Evolutionary conservation across 495 filamentous ascomycete species (phyloP).

Genomic region (Penicillium simplicissimum): DNA sequence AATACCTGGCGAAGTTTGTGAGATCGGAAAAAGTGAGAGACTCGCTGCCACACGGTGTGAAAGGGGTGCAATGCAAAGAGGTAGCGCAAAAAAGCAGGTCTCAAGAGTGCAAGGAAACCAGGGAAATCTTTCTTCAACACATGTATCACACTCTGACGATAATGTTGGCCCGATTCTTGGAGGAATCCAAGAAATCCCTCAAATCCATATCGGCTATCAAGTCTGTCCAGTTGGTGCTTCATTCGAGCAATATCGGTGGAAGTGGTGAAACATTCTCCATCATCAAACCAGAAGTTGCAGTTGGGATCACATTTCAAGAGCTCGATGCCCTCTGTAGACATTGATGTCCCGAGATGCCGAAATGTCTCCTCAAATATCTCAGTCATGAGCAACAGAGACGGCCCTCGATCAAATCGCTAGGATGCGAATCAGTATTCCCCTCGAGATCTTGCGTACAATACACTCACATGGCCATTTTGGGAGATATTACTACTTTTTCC

Average conservation of each 20-base stretch:
- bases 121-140: constrained; percentile 65
- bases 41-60: constrained; percentile 60
- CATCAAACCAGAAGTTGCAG: constrained; percentile 65
- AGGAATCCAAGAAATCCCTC: constrained; percentile 62
- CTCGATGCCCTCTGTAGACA: constrained; percentile 59
- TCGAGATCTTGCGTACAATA: no score
- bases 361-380: constrained; percentile 64
- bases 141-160: constrained; percentile 58
- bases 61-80: constrained; percentile 62
- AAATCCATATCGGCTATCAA: constrained; percentile 66
- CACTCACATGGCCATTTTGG: constrained; percentile 1
- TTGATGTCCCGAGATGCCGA: constrained; percentile 58
- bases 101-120: constrained; percentile 47
- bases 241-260: constrained; percentile 60
- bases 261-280: constrained; percentile 57
- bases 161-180: constrained; percentile 62
- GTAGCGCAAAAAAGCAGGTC: constrained; percentile 51
- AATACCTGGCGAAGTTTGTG: constrained; percentile 65
- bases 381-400: constrained; percentile 67
- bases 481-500: constrained; percentile 12
- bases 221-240: constrained; percentile 65
- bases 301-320: constrained; percentile 69
- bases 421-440: not conserved
- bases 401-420: constrained; percentile 74
- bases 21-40: constrained; percentile 63